Percentiles rank a stretch among this genome's conserved stretches.
Evolutionary conservation across 2,329 filamentous ascomycete species (phyloP).

Genomic region (Aspergillus sp.): DNA sequence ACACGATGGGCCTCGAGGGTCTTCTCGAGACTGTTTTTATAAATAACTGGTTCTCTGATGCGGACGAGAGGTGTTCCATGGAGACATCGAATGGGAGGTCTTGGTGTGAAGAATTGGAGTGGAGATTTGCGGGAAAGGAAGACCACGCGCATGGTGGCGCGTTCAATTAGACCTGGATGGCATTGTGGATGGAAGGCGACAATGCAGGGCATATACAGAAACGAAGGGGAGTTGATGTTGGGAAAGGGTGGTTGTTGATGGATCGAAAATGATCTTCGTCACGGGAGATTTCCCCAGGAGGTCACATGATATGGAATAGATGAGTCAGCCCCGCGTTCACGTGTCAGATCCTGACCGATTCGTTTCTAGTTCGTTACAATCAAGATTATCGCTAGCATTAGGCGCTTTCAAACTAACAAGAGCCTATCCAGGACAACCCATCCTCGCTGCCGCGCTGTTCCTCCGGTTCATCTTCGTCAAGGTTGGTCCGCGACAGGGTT

Average conservation of each 20-base stretch:
- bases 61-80: conserved; percentile 8
- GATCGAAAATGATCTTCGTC: background rate
- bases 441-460: background rate
- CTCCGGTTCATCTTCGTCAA: conserved; percentile 2
- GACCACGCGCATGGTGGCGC: conserved; percentile 25
- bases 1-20: conserved; percentile 44
- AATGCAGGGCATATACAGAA: conserved; percentile 16
- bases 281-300: background rate
- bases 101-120: background rate
- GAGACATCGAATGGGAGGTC: conserved; percentile 5
- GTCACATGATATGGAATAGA: background rate
- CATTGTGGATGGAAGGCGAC: conserved; percentile 11
- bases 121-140: conserved; percentile 4
- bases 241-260: background rate
- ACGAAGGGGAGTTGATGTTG: background rate
- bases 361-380: background rate
- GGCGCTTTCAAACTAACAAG: no score
- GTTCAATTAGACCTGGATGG: conserved; percentile 14
- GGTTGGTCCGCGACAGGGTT: background rate
- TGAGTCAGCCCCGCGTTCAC: background rate
- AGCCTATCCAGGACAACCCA: no score
- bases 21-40: conserved; percentile 33
- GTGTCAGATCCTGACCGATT: background rate
- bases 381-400: background rate
- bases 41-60: conserved; percentile 23